Evolutionary conservation across 345 rosid species (phyloP).

Genomic region (Corchorus capsularis): DNA sequence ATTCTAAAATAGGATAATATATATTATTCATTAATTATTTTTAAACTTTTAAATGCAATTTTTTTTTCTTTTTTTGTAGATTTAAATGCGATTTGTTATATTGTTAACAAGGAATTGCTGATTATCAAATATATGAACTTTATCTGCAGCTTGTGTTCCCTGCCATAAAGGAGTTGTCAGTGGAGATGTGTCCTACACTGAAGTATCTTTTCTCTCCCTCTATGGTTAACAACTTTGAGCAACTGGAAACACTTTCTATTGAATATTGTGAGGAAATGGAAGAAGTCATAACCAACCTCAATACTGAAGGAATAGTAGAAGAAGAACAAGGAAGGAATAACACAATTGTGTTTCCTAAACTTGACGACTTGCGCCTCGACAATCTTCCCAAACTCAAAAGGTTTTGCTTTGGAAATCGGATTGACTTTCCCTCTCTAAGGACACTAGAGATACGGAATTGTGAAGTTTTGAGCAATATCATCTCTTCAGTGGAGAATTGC

Average conservation of each 20-base stretch:
- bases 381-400: background rate
- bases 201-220: background rate
- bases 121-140: background rate
- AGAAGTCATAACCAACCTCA: background rate
- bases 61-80: too few relatives aligned
- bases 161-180: background rate
- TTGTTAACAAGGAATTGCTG: background rate
- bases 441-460: background rate
- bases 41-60: too few relatives aligned
- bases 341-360: background rate
- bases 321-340: background rate
- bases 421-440: background rate
- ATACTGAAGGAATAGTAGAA: background rate
- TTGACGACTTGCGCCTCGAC: background rate
- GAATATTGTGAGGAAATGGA: background rate
- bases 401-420: background rate
- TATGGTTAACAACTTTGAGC: background rate
- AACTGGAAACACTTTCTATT: background rate
- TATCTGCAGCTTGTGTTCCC: conserved; percentile 1
- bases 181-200: background rate
- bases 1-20: too few relatives aligned
- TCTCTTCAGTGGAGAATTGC: background rate
- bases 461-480: background rate
- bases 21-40: too few relatives aligned
- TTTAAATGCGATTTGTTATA: too few relatives aligned